Evolutionary conservation across 169 alveolate species (phyloP), one percentile per base, ranked within the genome.

Genomic region (Eimeria acervulina): DNA sequence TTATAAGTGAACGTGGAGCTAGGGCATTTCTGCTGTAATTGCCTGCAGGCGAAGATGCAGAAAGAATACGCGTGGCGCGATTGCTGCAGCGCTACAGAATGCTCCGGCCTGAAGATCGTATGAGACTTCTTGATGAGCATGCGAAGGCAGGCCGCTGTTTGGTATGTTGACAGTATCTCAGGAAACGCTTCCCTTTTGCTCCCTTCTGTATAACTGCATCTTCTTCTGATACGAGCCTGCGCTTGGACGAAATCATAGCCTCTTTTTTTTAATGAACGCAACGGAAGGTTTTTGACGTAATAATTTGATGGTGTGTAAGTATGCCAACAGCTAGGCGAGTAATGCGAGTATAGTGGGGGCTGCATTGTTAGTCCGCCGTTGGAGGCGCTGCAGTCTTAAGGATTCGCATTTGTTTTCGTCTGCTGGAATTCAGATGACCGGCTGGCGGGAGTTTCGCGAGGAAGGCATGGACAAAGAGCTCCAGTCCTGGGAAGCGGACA

Each of bases 41-140:
- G 26, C 13, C 21, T 83, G 68, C 70, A 83, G 91, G 31, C 2
- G 47, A 47, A 31, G 68, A 26, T 55, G 36, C 63, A 36, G 83
- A 87, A 3, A 23, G 23, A n/a, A 1, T 38, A 42, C 93, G 42
- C 33, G 93, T 87, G 47, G 7, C 59, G 3, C 83, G 81, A 23
- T 28, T 87, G 40, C 21, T 61, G 81, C 83, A 70, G 66, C 93
- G 93, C 26, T 87, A 87, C 63, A 52, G 61, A 63, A 61, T 87
- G 93, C 93, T 87, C 26, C 93, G 93, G 42, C 93, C 93, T 31
- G 93, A 87, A 38, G 83, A 87, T 31, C 59, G 93, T 38, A n/a
- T 44, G 81, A 63, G 28, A 19, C 93, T 87, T 87, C 15, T 33
- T 55, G 81, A 87, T 13, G 93, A 38, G 21, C 93, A 87, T 52